A percentile compares a stretch with the other conserved stretches of the same genome.
Conservation (phyloP, 306 rosid genomes). For the Fagus sylvatica region DNA sequence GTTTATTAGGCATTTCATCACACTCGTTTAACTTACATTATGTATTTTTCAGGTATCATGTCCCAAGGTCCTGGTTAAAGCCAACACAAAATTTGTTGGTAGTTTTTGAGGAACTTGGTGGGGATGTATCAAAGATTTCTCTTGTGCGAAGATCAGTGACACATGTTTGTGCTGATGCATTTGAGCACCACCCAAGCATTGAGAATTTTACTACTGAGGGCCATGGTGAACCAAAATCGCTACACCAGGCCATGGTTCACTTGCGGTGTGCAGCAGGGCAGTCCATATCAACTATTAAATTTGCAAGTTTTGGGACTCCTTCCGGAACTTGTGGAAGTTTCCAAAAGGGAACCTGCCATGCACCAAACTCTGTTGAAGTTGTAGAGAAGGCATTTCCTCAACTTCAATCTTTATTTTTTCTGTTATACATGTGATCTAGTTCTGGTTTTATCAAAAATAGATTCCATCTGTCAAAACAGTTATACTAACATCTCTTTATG, state of each 20-base stretch:
- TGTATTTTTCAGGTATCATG: conserved; percentile 72
- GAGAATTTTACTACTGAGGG: conserved; percentile 20
- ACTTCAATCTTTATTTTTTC: background rate
- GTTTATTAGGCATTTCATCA: background rate
- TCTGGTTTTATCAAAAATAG: background rate
- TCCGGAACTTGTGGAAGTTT: conserved; percentile 38
- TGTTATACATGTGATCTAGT: background rate
- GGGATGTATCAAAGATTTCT: conserved; percentile 73
- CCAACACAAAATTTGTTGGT: conserved; percentile 75
- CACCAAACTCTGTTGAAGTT: conserved; percentile 33
- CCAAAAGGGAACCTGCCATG: conserved; percentile 43
- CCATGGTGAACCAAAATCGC: conserved; percentile 21
- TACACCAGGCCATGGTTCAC: conserved; percentile 24
- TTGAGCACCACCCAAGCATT: conserved; percentile 29
- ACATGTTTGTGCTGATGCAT: conserved; percentile 37
- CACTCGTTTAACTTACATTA: background rate
- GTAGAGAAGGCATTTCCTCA: conserved; percentile 35
- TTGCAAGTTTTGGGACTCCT: conserved; percentile 48
- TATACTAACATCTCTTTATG: background rate
- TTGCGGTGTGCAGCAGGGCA: conserved; percentile 39
- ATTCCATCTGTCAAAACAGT: background rate
- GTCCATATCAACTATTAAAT: conserved; percentile 38
- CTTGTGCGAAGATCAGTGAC: conserved; percentile 54
- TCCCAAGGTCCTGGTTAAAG: conserved; percentile 95
- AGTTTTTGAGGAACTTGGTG: conserved; percentile 91